phyloP scores from a whole-genome alignment of 352 stramenopile genomes.

The Pythium sp. region DNA sequence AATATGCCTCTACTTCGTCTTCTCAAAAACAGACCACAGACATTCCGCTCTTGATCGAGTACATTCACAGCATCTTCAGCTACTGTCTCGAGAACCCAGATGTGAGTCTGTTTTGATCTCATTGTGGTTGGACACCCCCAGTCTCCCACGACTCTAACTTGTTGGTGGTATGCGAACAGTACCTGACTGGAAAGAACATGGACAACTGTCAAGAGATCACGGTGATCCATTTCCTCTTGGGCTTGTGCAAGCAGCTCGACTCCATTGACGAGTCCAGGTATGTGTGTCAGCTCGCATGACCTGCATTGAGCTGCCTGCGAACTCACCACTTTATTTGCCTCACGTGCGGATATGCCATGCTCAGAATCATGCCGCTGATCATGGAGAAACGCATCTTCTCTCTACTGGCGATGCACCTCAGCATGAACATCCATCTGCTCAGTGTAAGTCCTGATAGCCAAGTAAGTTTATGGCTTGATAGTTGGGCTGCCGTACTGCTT shows the following conservation, averaged over 20 bases:
- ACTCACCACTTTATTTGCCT: background rate
- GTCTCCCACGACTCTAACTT: background rate
- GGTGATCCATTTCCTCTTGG: slow-evolving; percentile 85
- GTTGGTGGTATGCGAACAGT: slow-evolving; percentile 27
- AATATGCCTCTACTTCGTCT: background rate
- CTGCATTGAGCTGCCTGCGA: background rate
- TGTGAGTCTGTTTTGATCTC: slow-evolving; percentile 29
- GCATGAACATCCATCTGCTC: slow-evolving; percentile 47
- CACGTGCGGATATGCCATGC: background rate
- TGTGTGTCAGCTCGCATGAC: background rate
- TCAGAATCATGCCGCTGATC: slow-evolving; percentile 83
- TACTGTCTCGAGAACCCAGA: slow-evolving; percentile 71
- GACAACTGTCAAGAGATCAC: slow-evolving; percentile 83
- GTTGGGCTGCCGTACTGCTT: background rate
- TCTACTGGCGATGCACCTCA: slow-evolving; percentile 77
- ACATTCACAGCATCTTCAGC: slow-evolving; percentile 83
- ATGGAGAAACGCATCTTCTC: slow-evolving; percentile 78
- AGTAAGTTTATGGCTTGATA: slow-evolving; percentile 13
- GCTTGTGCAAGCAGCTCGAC: slow-evolving; percentile 81
- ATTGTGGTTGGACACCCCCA: background rate
- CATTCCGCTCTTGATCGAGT: slow-evolving; percentile 85
- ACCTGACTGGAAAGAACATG: slow-evolving; percentile 68
- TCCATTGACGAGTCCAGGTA: slow-evolving; percentile 81
- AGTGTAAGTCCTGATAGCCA: slow-evolving; percentile 30
- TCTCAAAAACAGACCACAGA: slow-evolving; percentile 69